These are phyloP conservation scores for Xylogone sp. DNA, from an alignment of 2,329 filamentous ascomycete genomes.

Conservation along the genomic window DNA sequence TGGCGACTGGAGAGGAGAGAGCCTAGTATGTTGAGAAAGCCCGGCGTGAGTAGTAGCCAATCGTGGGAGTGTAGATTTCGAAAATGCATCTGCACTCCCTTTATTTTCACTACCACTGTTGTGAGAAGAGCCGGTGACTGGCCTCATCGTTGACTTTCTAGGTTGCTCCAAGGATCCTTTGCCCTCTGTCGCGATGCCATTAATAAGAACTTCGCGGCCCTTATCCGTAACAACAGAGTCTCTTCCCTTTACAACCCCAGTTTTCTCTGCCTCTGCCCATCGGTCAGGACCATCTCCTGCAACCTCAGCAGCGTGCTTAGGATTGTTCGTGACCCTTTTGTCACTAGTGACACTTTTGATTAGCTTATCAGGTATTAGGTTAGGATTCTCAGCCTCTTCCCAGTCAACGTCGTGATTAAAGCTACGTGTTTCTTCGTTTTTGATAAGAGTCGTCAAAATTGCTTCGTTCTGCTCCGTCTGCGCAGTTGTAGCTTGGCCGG, in stretches of 20 bases:
- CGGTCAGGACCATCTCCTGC: conserved; percentile 74
- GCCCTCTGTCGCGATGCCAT: conserved; percentile 59
- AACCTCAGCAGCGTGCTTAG: conserved; percentile 68
- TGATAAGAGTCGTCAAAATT: conserved; percentile 14
- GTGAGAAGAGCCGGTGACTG: conserved; percentile 8
- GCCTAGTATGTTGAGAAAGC: conserved; percentile 50
- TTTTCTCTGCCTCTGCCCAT: conserved; percentile 62
- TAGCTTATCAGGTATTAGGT: conserved; percentile 40
- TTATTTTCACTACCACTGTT: conserved; percentile 16
- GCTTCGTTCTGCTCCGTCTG: conserved; percentile 2
- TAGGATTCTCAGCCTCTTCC: conserved; percentile 28
- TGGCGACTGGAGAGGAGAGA: conserved; percentile 63
- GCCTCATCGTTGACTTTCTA: conserved; percentile 36
- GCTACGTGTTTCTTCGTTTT: conserved; percentile 54
- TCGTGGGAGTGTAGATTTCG: conserved; percentile 51
- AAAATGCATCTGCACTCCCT: conserved; percentile 51
- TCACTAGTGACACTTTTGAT: conserved; percentile 36
- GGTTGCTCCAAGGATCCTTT: conserved; percentile 54
- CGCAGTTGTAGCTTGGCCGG: conserved; percentile 12
- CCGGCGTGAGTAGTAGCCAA: conserved; percentile 65
- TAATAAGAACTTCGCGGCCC: conserved; percentile 68
- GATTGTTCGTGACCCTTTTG: conserved; percentile 54
- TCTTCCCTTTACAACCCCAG: conserved; percentile 58
- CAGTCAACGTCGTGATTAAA: conserved; percentile 70
- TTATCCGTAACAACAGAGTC: conserved; percentile 67